Evolutionary conservation across 2,329 filamentous ascomycete genomes (phyloP).

Genomic region (Cyclaneusma minus): DNA sequence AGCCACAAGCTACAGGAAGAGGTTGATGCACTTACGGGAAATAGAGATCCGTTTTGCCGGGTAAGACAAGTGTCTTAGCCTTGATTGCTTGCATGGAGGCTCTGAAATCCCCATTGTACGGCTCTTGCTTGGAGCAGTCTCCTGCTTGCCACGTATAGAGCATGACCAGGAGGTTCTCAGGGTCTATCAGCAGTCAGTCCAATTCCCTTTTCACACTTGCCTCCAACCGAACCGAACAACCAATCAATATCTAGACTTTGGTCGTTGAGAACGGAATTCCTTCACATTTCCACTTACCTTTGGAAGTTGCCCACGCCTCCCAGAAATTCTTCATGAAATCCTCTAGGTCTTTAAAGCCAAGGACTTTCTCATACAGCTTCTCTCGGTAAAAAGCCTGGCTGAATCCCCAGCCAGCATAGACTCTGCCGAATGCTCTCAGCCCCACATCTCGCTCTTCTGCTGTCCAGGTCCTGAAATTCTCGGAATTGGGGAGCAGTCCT

Average conservation of each 20-base stretch:
- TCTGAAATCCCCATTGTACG: conserved; percentile 51
- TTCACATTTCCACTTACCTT: conserved; percentile 29
- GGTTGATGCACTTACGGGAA: conserved; percentile 41
- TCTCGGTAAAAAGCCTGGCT: conserved; percentile 66
- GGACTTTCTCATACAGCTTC: conserved; percentile 44
- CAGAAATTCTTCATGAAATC: conserved; percentile 64
- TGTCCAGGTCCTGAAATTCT: conserved; percentile 31
- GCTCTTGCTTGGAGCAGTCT: conserved; percentile 52
- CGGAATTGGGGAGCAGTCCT: conserved; percentile 21
- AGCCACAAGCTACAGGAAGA: conserved; percentile 5
- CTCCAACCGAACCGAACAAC: not conserved
- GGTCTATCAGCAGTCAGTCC: conserved; percentile 28
- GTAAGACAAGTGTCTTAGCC: conserved; percentile 56
- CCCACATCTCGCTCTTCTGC: conserved; percentile 35
- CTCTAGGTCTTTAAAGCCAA: conserved; percentile 54
- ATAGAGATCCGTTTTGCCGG: conserved; percentile 61
- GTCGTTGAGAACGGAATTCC: conserved; percentile 1
- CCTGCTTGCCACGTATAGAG: conserved; percentile 65
- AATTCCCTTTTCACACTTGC: not conserved
- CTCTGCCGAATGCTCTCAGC: conserved; percentile 56
- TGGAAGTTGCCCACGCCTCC: conserved; percentile 58
- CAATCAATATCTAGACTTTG: no score
- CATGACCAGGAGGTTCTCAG: conserved; percentile 62
- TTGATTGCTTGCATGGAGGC: conserved; percentile 54
- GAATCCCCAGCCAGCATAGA: conserved; percentile 72